Evolutionary conservation across 257 asterid genomes (phyloP).

Genomic region (Nicotiana attenuata): DNA sequence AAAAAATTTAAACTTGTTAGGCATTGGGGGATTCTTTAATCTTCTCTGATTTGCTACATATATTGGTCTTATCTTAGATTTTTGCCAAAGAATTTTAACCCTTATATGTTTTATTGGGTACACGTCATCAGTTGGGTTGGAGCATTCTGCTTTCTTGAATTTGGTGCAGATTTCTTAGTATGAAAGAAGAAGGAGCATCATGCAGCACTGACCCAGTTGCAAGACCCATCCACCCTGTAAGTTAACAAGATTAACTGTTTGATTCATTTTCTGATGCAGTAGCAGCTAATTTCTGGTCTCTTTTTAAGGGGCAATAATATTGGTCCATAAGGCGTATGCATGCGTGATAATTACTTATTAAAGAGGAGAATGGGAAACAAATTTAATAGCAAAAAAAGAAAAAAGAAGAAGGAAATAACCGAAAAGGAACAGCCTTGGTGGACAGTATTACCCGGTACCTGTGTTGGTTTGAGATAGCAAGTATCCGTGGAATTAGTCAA

Average conservation of each 20-base stretch:
- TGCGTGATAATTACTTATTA: not conserved
- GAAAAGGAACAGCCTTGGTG: not conserved
- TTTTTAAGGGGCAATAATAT: not conserved
- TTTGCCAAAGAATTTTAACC: conserved; percentile 4
- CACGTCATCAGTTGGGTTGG: not conserved
- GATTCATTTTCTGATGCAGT: not conserved
- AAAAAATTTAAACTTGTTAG: not conserved
- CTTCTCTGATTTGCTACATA: not conserved
- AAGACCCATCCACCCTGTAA: not conserved
- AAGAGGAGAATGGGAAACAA: not conserved
- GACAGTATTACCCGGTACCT: too few relatives aligned
- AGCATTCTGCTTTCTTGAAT: not conserved
- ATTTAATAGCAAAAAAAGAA: not conserved
- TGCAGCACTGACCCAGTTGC: conserved; percentile 45
- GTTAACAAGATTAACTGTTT: not conserved
- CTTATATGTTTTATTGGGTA: not conserved
- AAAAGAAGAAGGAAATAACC: not conserved
- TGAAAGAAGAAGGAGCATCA: conserved; percentile 59
- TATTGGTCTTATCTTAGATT: not conserved
- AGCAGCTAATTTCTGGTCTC: not conserved
- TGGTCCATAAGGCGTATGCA: not conserved
- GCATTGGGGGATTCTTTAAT: not conserved
- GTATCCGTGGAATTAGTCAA: too few relatives aligned
- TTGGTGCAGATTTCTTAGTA: conserved; percentile 22
- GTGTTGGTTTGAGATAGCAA: too few relatives aligned